A percentile compares a stretch with the other conserved stretches of the same genome.
Evolutionary conservation across 176 grass and related monocot genomes (phyloP).

Genomic region (Oryza rufipogon): DNA sequence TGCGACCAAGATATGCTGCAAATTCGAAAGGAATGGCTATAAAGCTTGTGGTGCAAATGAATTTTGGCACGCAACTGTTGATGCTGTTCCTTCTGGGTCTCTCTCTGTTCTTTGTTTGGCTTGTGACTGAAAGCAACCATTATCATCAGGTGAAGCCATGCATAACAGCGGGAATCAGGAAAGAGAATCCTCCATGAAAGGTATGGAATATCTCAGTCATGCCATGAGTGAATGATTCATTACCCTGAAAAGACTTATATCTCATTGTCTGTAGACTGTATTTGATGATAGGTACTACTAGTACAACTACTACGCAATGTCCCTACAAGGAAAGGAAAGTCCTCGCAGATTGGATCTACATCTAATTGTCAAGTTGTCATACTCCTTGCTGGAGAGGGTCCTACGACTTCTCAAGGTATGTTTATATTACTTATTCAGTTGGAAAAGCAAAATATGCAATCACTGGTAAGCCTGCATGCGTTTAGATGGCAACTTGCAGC

Average conservation of each 20-base stretch:
- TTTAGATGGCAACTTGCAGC: not conserved
- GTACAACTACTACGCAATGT: not conserved
- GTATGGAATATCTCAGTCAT: not conserved
- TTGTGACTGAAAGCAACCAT: not conserved
- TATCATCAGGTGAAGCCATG: not conserved
- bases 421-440: not conserved
- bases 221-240: conserved; percentile 26
- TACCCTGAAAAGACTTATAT: not conserved
- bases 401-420: not conserved
- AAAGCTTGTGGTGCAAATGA: not conserved
- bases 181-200: not conserved
- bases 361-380: not conserved
- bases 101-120: not conserved
- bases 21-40: not conserved
- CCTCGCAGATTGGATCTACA: conserved; percentile 31
- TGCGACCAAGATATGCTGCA: not conserved
- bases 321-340: not conserved
- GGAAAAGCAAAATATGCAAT: not conserved
- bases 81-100: conserved; percentile 12
- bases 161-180: not conserved
- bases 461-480: not conserved
- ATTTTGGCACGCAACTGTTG: not conserved
- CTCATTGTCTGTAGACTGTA: not conserved
- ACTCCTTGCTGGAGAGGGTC: not conserved
- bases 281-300: conserved; percentile 11